Percentiles rank a stretch among this genome's conserved stretches.
Evolutionary conservation across 1,139 yeast genomes (phyloP).

Genomic region (Taphrina communis): DNA sequence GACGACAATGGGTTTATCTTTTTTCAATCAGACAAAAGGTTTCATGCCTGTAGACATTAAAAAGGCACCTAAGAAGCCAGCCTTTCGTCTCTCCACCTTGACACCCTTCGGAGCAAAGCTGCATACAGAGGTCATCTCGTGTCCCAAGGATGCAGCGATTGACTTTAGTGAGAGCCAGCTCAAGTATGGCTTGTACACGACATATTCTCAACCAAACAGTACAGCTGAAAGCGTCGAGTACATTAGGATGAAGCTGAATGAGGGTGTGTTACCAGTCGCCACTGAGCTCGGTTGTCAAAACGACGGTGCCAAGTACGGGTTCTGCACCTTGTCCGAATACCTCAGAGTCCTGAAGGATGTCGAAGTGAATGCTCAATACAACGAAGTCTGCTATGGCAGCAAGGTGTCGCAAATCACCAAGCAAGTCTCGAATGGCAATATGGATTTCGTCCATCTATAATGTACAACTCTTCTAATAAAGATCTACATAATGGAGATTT

Average conservation of each 20-base stretch:
- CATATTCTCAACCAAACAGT: background rate
- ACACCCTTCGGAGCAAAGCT: slow-evolving; percentile 19
- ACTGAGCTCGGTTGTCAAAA: slow-evolving; percentile 14
- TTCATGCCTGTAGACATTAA: slow-evolving; percentile 9
- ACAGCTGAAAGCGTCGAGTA: slow-evolving; percentile 7
- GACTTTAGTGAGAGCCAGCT: background rate
- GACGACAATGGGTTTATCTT: slow-evolving; percentile 10
- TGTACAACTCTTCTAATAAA: background rate
- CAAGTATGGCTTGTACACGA: slow-evolving; percentile 7
- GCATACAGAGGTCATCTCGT: slow-evolving; percentile 21
- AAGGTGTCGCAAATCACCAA: slow-evolving; percentile 3
- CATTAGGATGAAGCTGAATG: slow-evolving; percentile 16
- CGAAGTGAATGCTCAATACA: slow-evolving; percentile 11
- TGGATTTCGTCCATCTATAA: background rate
- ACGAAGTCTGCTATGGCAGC: slow-evolving; percentile 16
- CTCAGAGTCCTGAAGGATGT: slow-evolving; percentile 5
- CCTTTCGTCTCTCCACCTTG: slow-evolving; percentile 2
- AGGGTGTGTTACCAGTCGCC: slow-evolving; percentile 10
- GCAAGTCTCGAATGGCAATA: slow-evolving; percentile 19
- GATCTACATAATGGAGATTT: background rate
- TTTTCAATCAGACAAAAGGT: slow-evolving; percentile 17
- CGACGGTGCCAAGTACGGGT: slow-evolving; percentile 18
- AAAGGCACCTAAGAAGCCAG: slow-evolving; percentile 17
- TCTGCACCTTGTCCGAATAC: slow-evolving; percentile 10
- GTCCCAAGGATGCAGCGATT: slow-evolving; percentile 2